These are phyloP conservation scores for Canna indica DNA, from an alignment of 176 grass and related monocot species.

Conservation along the genomic window DNA sequence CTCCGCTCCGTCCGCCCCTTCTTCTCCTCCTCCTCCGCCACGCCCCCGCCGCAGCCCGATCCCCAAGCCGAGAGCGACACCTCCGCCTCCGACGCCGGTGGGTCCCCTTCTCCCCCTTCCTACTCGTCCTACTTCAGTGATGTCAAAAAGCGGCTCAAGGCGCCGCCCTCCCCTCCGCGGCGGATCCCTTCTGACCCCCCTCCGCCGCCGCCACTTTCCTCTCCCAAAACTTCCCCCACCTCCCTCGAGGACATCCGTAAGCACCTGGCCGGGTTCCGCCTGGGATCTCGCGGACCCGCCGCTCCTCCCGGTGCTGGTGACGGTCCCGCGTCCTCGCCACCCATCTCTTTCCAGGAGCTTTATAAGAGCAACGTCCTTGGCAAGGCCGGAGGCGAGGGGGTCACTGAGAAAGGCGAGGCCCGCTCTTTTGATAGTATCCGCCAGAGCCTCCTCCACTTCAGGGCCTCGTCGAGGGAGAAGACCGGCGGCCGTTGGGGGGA, in stretches of 20 bases:
- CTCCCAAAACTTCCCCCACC: background rate
- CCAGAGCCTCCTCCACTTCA: conserved; percentile 17
- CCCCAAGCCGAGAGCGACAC: conserved; percentile 3
- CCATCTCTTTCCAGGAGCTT: conserved; percentile 34
- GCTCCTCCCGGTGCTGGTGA: background rate
- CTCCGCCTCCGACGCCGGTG: background rate
- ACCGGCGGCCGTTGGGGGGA: background rate
- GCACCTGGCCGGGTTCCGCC: conserved; percentile 26
- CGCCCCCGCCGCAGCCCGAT: conserved; percentile 3
- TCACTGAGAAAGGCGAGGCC: background rate
- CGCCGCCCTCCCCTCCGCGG: conserved; percentile 19
- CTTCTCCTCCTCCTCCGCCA: conserved; percentile 7
- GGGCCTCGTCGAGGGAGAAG: background rate
- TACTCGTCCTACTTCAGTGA: conserved; percentile 30
- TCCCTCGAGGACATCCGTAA: conserved; percentile 20
- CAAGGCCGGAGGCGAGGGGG: conserved; percentile 6
- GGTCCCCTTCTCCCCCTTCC: background rate
- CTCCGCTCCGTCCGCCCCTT: conserved; percentile 5
- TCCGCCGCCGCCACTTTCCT: conserved; percentile 18
- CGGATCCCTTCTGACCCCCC: conserved; percentile 22
- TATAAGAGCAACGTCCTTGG: conserved; percentile 10
- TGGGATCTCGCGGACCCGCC: background rate
- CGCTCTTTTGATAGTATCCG: conserved; percentile 11
- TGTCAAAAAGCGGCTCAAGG: conserved; percentile 31
- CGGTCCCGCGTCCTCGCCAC: conserved; percentile 3